phyloP scores from a whole-genome alignment of 805 yeast species.

The Candida koratica region DNA sequence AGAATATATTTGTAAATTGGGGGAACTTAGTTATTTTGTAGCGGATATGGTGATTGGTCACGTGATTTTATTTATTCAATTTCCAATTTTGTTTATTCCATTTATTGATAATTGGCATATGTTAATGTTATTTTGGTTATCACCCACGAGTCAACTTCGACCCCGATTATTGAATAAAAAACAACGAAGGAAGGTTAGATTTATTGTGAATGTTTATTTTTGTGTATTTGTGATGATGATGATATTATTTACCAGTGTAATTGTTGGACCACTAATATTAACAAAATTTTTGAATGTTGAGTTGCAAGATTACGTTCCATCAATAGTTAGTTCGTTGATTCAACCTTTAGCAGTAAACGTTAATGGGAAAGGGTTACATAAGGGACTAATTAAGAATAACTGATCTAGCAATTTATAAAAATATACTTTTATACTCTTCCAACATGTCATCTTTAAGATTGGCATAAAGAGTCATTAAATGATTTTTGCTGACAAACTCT shows the following conservation, averaged over 20 bases:
- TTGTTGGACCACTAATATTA: conserved; percentile 39
- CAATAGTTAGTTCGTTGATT: conserved; percentile 23
- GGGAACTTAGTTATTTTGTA: conserved; percentile 66
- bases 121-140: conserved; percentile 62
- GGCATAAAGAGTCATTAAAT: conserved; percentile 14
- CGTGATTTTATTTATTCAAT: conserved; percentile 50
- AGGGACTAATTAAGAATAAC: conserved; percentile 14
- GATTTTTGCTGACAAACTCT: conserved; percentile 25
- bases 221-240: conserved; percentile 31
- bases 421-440: conserved; percentile 1
- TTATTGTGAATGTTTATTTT: conserved; percentile 29
- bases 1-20: conserved; percentile 58
- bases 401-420: conserved; percentile 1
- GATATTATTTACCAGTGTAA: conserved; percentile 25
- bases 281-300: conserved; percentile 35
- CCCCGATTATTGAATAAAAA: conserved; percentile 43
- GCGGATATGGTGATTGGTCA: conserved; percentile 62
- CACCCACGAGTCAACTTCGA: conserved; percentile 49
- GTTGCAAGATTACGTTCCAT: conserved; percentile 40
- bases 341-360: conserved; percentile 40
- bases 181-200: conserved; percentile 38
- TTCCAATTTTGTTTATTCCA: conserved; percentile 61
- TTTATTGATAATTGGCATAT: conserved; percentile 66
- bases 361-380: conserved; percentile 35
- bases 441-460: conserved; percentile 1